Evolutionary conservation across 2,329 filamentous ascomycete species (phyloP).

Genomic region (Diaporthe vexans): DNA sequence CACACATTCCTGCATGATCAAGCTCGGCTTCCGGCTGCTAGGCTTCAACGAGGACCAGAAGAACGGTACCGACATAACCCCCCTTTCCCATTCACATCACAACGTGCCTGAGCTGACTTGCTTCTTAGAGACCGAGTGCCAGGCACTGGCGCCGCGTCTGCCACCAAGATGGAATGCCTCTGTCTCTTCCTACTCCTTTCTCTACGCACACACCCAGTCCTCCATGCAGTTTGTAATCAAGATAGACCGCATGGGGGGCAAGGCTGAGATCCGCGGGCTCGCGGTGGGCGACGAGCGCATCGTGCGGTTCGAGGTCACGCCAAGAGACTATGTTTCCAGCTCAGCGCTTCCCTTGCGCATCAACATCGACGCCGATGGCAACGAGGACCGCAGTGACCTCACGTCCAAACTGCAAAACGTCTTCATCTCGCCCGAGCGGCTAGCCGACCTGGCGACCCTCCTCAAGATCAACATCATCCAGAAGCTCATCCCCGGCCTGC

Average conservation of each 20-base stretch:
- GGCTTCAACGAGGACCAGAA: constrained; percentile 88
- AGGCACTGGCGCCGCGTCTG: constrained; percentile 72
- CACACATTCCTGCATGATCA: constrained; percentile 84
- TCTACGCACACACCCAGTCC: constrained; percentile 89
- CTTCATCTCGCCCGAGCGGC: constrained; percentile 80
- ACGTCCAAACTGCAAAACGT: constrained; percentile 66
- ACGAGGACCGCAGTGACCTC: constrained; percentile 66
- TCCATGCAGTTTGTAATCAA: constrained; percentile 88
- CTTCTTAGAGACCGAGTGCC: constrained; percentile 67
- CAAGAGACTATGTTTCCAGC: constrained; percentile 81
- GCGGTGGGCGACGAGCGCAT: constrained; percentile 86
- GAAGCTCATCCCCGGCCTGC: constrained; percentile 82
- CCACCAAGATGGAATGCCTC: constrained; percentile 85
- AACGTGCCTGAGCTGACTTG: constrained; percentile 33
- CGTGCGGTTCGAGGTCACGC: constrained; percentile 79
- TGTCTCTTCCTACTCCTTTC: constrained; percentile 80
- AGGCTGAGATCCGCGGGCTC: constrained; percentile 86
- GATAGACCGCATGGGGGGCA: constrained; percentile 83
- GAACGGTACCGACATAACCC: constrained; percentile 66
- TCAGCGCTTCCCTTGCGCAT: constrained; percentile 70
- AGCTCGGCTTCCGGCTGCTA: constrained; percentile 83
- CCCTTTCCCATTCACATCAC: not conserved
- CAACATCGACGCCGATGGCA: constrained; percentile 56
- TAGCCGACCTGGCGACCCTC: constrained; percentile 76
- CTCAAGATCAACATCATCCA: constrained; percentile 87